Evolutionary conservation across 2,329 filamentous ascomycete species (phyloP).

Genomic region (Cladosporium sp.): DNA sequence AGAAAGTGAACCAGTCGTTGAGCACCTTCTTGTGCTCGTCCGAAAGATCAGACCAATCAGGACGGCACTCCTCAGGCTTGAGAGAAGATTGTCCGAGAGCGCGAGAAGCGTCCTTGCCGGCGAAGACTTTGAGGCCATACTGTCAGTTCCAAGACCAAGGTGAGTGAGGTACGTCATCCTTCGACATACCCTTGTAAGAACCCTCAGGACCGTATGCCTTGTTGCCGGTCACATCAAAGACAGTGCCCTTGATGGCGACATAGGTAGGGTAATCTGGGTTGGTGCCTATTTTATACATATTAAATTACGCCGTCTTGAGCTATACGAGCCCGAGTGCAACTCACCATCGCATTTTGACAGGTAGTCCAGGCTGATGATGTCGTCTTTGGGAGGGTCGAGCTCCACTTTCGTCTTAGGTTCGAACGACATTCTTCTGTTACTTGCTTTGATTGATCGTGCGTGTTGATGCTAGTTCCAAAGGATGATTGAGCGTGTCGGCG

Average conservation of each 20-base stretch:
- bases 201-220: slow-evolving; percentile 79
- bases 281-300: slow-evolving; percentile 53
- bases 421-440: slow-evolving; percentile 48
- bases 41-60: slow-evolving; percentile 79
- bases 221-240: slow-evolving; percentile 93
- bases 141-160: not conserved
- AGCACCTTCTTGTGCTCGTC: slow-evolving; percentile 84
- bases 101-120: slow-evolving; percentile 92
- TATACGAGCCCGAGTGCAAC: slow-evolving; percentile 33
- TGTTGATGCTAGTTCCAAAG: not conserved
- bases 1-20: slow-evolving; percentile 93
- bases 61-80: slow-evolving; percentile 75
- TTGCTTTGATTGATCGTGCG: not conserved
- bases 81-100: slow-evolving; percentile 84
- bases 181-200: slow-evolving; percentile 73
- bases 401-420: slow-evolving; percentile 75
- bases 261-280: slow-evolving; percentile 62
- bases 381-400: slow-evolving; percentile 81
- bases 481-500: not conserved
- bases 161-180: not conserved
- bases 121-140: slow-evolving; percentile 70
- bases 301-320: not conserved
- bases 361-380: slow-evolving; percentile 78
- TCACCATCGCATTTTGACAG: slow-evolving; percentile 80
- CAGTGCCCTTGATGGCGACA: slow-evolving; percentile 72